A percentile compares a stretch with the other conserved stretches of the same genome.
phyloP scores from a whole-genome alignment of 2,329 filamentous ascomycete species.

The Dryadomyces quercus-mongolicae region DNA sequence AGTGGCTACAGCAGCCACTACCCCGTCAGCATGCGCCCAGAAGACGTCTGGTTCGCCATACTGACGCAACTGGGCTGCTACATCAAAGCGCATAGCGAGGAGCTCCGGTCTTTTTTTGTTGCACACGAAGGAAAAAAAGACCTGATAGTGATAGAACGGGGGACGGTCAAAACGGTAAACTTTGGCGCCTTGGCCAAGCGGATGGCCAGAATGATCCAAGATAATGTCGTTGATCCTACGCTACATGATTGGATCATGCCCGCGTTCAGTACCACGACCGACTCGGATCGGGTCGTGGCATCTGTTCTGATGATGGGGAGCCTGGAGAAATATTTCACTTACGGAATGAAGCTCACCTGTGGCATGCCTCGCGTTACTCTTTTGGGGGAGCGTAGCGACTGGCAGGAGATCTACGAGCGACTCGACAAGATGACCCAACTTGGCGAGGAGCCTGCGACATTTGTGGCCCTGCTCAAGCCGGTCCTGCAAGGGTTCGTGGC shows the following conservation, averaged over 20 bases:
- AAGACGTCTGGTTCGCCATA: constrained; percentile 38
- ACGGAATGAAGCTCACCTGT: constrained; percentile 20
- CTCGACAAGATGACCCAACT: constrained; percentile 6
- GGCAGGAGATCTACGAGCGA: constrained; percentile 16
- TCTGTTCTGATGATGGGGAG: constrained; percentile 38
- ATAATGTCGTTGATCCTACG: constrained; percentile 26
- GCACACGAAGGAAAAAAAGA: not conserved
- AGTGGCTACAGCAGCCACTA: constrained; percentile 27
- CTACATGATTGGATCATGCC: constrained; percentile 38
- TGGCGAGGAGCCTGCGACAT: constrained; percentile 7
- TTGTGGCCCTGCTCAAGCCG: constrained; percentile 11
- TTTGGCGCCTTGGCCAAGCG: constrained; percentile 18
- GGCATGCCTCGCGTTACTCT: constrained; percentile 41
- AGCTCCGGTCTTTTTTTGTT: not conserved
- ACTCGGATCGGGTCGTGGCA: constrained; percentile 27
- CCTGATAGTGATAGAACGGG: constrained; percentile 5
- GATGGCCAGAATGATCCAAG: constrained; percentile 26
- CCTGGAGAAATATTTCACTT: constrained; percentile 36
- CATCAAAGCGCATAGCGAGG: not conserved
- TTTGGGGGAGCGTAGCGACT: constrained; percentile 30
- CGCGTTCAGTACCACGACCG: constrained; percentile 35
- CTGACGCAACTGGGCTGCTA: constrained; percentile 12
- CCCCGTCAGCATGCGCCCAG: constrained; percentile 31
- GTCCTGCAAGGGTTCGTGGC: constrained; percentile 17
- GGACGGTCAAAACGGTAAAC: constrained; percentile 10